Evolutionary conservation across 331 rosid species (phyloP), one percentile per base, ranked within the genome.

Genomic region (Rosa hybrid): DNA sequence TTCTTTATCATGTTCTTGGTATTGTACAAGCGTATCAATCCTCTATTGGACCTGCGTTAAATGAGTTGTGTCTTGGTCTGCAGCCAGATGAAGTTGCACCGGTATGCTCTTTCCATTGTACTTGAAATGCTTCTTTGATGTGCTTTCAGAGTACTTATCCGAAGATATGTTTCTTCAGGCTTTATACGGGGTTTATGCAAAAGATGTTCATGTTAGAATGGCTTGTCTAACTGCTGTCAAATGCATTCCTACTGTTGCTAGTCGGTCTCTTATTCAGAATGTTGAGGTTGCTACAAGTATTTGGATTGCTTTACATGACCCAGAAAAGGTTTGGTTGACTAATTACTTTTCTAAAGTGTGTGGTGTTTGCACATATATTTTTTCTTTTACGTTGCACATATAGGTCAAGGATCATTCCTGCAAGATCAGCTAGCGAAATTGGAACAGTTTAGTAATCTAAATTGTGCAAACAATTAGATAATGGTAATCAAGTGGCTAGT

Each of bases 301-400:
- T 82, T 96, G 99, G 99, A 83, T 96, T 80, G 96, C 97, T 4
- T 87, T 93, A 70, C 99, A 96, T 73, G 99, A 96, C 72, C 98
- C 96, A n/a, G 92, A 96, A 74, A 96, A 96, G 99, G 99, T 96
- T 84, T 68, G 87, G 18, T 56, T 48, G 38, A 20, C 79, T 72
- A 69, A 69, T 17, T 64, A 6, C 54, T 46, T 79, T 75, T 16
- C 1, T 20, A 49, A 45, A 50, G n/a, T 62, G 3, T 65, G 6
- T 18, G 1, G 14, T 41, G 51, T 63, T 23, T 62, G 68, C 38
- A 62, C 39, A 62, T 23, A 62, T 12, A 5, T 62, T 62, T 63
- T 27, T 63, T 21, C 25, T 56, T 56, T 20, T 56, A 56, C 63
- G 25, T 18, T 18, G 21, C 60, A 54, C 9, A 17, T 17, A 17